phyloP scores from a whole-genome alignment of 192 early-diverging fungal genomes.

The Backusella tuberculispora region DNA sequence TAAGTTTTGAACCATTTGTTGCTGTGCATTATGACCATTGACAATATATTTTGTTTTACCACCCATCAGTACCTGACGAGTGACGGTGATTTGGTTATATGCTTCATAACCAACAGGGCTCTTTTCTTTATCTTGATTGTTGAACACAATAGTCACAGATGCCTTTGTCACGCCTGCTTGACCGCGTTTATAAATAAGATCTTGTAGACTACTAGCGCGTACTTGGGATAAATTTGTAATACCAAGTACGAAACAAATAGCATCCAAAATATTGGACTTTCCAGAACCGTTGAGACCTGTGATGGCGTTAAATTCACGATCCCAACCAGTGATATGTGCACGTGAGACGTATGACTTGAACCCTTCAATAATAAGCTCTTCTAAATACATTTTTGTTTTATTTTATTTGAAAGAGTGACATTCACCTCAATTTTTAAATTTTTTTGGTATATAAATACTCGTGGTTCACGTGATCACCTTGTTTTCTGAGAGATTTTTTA shows the following conservation, averaged over 20 bases:
- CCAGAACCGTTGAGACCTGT: conserved; percentile 98
- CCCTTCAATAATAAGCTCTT: conserved; percentile 97
- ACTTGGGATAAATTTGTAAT: conserved; percentile 93
- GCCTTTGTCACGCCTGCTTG: conserved; percentile 98
- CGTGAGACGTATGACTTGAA: conserved; percentile 98
- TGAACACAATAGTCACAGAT: conserved; percentile 95
- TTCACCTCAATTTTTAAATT: no score
- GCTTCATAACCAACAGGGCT: conserved; percentile 90
- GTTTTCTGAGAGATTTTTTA: no score
- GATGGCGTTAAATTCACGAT: conserved; percentile 97
- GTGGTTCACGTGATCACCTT: no score
- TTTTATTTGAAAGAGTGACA: no score
- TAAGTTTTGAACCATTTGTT: conserved; percentile 87
- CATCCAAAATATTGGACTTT: conserved; percentile 98
- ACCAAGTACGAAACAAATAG: conserved; percentile 98
- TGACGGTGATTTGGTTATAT: conserved; percentile 87
- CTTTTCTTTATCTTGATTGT: conserved; percentile 83
- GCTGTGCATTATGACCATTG: conserved; percentile 90
- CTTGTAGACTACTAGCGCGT: conserved; percentile 91
- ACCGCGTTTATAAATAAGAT: conserved; percentile 98
- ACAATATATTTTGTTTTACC: conserved; percentile 97
- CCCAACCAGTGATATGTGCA: conserved; percentile 97
- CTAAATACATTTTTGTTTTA: conserved; percentile 71
- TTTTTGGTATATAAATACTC: no score
- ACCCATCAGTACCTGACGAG: conserved; percentile 88